Percentiles rank a stretch among this genome's conserved stretches.
Conservation (phyloP, 2,329 filamentous ascomycete genomes). For the Sarocladiaceae sp. region DNA sequence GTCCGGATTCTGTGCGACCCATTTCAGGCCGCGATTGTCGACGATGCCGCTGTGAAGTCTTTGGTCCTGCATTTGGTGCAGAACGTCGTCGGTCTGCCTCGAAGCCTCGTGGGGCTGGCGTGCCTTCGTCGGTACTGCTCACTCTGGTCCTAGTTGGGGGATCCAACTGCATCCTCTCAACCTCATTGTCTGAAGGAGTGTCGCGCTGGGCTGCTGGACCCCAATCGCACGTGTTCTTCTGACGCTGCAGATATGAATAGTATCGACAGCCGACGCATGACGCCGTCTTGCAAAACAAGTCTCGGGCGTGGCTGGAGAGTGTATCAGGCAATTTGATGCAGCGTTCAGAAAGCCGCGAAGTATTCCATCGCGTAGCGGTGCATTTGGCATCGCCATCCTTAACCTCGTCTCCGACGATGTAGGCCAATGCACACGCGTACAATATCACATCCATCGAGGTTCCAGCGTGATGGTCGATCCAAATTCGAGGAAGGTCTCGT, state of each 20-base stretch:
- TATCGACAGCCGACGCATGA: constrained; percentile 28
- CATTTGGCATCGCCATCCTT: constrained; percentile 16
- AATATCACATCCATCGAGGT: constrained; percentile 15
- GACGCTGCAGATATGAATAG: constrained; percentile 18
- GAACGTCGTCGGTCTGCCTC: not conserved
- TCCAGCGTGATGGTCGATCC: constrained; percentile 18
- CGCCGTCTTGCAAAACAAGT: constrained; percentile 15
- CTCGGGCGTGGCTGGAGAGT: constrained; percentile 15
- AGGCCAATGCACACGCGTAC: constrained; percentile 26
- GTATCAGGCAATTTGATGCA: constrained; percentile 22
- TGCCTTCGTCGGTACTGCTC: not conserved
- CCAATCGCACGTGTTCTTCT: constrained; percentile 18
- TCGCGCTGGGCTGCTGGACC: not conserved
- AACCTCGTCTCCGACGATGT: constrained; percentile 22
- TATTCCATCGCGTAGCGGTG: not conserved
- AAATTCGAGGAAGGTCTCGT: constrained; percentile 20
- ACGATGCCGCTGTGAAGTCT: too few relatives aligned
- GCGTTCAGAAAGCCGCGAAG: constrained; percentile 17
- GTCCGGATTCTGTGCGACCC: too few relatives aligned
- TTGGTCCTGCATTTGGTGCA: not conserved
- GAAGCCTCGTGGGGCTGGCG: not conserved
- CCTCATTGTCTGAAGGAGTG: not conserved
- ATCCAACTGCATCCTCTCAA: constrained; percentile 1
- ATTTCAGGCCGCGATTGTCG: too few relatives aligned
- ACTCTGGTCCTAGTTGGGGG: not conserved